Evolutionary conservation across 768 basidiomycete genomes (phyloP).

Genomic region (Tricholoma sp.): DNA sequence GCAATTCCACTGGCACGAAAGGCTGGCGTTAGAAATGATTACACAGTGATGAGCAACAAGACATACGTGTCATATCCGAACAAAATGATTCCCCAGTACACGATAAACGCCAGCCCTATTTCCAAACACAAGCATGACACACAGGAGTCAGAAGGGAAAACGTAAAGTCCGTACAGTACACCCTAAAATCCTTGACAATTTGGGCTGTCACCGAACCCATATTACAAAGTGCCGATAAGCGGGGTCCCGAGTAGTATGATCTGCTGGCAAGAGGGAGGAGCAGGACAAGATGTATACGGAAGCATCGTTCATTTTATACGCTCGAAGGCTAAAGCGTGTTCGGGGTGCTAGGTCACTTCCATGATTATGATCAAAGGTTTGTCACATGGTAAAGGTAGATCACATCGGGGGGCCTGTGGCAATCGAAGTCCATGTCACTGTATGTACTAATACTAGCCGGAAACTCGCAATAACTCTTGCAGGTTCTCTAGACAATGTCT

Average conservation of each 20-base stretch:
- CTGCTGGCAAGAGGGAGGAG: neutral
- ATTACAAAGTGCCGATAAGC: neutral
- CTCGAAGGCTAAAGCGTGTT: no score
- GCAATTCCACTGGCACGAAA: constrained; percentile 15
- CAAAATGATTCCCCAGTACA: constrained; percentile 20
- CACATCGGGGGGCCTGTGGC: no score
- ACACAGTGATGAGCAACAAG: neutral
- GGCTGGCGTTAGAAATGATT: neutral
- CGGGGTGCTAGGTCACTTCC: no score
- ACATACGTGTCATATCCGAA: constrained; percentile 23
- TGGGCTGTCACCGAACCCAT: neutral
- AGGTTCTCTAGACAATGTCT: no score
- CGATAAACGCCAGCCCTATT: constrained; percentile 22
- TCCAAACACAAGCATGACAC: neutral
- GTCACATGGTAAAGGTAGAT: no score
- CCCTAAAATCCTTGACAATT: neutral
- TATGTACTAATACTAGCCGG: no score
- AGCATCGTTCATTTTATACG: no score
- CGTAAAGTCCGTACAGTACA: neutral
- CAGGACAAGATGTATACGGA: neutral
- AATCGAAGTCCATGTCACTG: no score
- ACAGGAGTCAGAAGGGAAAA: neutral
- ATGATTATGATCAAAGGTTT: no score
- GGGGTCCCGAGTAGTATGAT: neutral
- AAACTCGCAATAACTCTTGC: no score